These are phyloP conservation scores for Trichoderma koningiopsis DNA, from an alignment of 2,329 filamentous ascomycete species.

Conservation along the genomic window DNA sequence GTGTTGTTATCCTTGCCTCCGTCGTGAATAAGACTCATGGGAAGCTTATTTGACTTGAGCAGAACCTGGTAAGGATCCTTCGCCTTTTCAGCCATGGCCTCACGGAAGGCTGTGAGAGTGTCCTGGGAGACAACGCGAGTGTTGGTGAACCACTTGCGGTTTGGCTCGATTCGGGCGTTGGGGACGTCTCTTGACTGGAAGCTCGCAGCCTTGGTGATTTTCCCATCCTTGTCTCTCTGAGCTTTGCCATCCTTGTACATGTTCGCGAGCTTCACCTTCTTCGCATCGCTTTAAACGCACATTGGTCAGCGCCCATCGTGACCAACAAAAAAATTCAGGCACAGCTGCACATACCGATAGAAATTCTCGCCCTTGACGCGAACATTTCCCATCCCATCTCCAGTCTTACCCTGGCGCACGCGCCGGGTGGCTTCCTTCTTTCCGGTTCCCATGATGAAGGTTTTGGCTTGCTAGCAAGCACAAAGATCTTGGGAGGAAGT, in stretches of 20 bases:
- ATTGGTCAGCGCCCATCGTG: constrained; percentile 2
- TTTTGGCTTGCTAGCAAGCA: constrained; percentile 28
- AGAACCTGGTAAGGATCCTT: constrained; percentile 91
- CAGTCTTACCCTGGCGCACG: constrained; percentile 79
- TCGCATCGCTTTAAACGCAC: constrained; percentile 57
- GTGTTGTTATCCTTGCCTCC: constrained; percentile 60
- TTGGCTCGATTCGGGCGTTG: constrained; percentile 86
- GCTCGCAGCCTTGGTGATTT: constrained; percentile 80
- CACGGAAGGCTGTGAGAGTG: constrained; percentile 81
- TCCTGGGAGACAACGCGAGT: constrained; percentile 88
- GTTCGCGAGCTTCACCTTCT: constrained; percentile 85
- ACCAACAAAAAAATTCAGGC: background rate
- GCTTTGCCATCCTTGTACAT: constrained; percentile 88
- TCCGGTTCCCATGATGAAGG: constrained; percentile 71
- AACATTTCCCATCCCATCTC: constrained; percentile 89
- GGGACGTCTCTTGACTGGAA: constrained; percentile 84
- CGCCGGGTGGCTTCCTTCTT: constrained; percentile 90
- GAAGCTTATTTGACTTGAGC: constrained; percentile 96
- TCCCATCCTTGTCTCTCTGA: constrained; percentile 77
- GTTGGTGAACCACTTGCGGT: constrained; percentile 97
- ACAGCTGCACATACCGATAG: constrained; percentile 66
- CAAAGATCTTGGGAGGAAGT: constrained; percentile 25
- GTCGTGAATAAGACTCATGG: constrained; percentile 91
- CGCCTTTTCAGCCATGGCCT: constrained; percentile 87
- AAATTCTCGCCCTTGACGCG: constrained; percentile 97